Evolutionary conservation across 2,329 filamentous ascomycete genomes (phyloP).

Genomic region (Gaeumannomyces tritici): DNA sequence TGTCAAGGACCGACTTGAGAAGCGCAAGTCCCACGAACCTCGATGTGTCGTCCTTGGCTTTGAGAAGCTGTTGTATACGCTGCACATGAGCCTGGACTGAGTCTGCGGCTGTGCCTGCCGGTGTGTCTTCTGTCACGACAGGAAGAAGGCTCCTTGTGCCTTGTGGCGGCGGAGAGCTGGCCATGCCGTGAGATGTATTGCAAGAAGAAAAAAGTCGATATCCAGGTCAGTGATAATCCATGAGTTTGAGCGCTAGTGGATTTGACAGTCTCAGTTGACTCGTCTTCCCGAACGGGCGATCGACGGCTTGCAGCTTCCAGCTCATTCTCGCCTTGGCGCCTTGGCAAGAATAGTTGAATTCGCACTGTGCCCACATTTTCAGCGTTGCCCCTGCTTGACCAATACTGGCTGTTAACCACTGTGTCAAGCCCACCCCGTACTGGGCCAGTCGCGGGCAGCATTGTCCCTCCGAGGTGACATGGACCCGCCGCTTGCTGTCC

Average conservation of each 20-base stretch:
- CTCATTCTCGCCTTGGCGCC: neutral
- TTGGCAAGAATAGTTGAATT: neutral
- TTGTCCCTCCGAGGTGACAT: neutral
- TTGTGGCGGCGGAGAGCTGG: neutral
- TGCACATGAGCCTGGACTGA: slow-evolving; percentile 19
- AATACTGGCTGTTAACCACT: neutral
- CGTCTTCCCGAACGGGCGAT: neutral
- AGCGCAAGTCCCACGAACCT: slow-evolving; percentile 59
- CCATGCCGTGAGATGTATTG: neutral
- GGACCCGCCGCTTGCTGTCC: neutral
- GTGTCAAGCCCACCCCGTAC: neutral
- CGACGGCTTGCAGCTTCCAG: neutral
- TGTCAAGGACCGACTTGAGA: slow-evolving; percentile 56
- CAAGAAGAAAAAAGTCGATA: neutral
- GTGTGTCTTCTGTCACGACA: too few species aligned
- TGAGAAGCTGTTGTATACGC: slow-evolving; percentile 46
- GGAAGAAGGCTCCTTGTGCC: neutral
- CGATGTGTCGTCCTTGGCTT: slow-evolving; percentile 54
- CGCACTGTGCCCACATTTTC: neutral
- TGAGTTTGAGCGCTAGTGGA: too few species aligned
- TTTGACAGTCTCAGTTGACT: neutral
- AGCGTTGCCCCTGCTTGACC: too few species aligned
- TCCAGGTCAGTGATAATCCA: neutral
- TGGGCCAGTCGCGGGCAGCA: too few species aligned
- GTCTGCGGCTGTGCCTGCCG: neutral